Conservation (phyloP, 2,329 filamentous ascomycete genomes). For the Alternaria ethzedia region DNA sequence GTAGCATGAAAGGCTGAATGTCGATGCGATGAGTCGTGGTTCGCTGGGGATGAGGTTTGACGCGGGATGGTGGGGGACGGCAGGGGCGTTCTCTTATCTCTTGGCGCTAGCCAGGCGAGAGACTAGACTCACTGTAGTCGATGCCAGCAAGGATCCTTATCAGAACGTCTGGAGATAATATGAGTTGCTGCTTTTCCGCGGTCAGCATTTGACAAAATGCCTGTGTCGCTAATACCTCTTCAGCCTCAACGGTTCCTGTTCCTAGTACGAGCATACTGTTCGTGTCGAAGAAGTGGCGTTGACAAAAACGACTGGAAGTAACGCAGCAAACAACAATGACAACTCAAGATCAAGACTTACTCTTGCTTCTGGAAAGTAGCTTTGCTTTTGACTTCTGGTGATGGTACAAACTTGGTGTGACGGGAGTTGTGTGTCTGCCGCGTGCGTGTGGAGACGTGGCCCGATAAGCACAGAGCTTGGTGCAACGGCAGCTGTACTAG, state of each 20-base stretch:
- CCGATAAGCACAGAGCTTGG: conserved; percentile 1
- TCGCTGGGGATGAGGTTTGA: conserved; percentile 20
- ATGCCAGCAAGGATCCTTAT: conserved; percentile 38
- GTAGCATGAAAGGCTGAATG: conserved; percentile 18
- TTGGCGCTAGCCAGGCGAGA: conserved; percentile 32
- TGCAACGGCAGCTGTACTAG: neutral
- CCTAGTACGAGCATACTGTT: neutral
- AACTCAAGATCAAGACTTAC: neutral
- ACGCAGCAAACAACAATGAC: neutral
- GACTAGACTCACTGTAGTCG: conserved; percentile 23
- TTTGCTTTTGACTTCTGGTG: conserved; percentile 9
- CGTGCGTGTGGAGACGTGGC: conserved; percentile 6
- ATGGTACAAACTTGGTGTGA: neutral
- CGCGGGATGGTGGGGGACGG: conserved; percentile 43
- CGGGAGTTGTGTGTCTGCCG: neutral
- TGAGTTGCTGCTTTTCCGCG: conserved; percentile 41
- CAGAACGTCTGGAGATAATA: conserved; percentile 35
- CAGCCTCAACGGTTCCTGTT: conserved; percentile 1
- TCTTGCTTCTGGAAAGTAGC: neutral
- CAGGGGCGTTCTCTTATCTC: conserved; percentile 46
- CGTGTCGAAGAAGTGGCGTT: conserved; percentile 11
- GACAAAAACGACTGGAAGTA: neutral
- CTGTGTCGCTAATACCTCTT: conserved; percentile 24
- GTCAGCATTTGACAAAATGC: conserved; percentile 30
- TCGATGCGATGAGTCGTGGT: conserved; percentile 23